phyloP scores from a whole-genome alignment of 2,329 filamentous ascomycete genomes.

The Chaetomium globosum region DNA sequence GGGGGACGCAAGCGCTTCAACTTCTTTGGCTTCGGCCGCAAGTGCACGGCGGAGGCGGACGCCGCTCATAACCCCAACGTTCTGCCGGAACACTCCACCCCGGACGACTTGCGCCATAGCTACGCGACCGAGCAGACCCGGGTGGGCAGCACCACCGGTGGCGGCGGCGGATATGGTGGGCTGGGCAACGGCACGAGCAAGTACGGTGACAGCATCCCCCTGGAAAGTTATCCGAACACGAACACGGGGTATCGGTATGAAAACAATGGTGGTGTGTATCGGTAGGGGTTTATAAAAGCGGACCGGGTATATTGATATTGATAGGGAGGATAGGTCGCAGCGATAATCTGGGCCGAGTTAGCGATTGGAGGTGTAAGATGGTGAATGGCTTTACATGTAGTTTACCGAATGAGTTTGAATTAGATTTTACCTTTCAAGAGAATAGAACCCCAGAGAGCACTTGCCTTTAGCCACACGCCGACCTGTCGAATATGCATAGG shows the following conservation, averaged over 20 bases:
- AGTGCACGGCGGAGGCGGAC: constrained; percentile 7
- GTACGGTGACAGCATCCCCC: constrained; percentile 19
- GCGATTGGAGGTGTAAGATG: not conserved
- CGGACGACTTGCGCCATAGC: constrained; percentile 31
- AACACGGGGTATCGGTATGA: constrained; percentile 19
- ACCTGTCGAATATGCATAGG: not conserved
- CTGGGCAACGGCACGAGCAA: constrained; percentile 19
- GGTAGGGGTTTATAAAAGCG: not conserved
- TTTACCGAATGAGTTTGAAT: too few relatives aligned
- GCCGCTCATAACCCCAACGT: constrained; percentile 25
- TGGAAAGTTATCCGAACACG: constrained; percentile 17
- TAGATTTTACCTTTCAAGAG: not conserved
- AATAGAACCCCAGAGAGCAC: constrained; percentile 8
- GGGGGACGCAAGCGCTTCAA: constrained; percentile 23
- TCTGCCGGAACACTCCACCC: constrained; percentile 32
- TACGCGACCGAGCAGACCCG: constrained; percentile 35
- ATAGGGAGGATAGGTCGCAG: not conserved
- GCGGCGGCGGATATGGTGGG: constrained; percentile 25
- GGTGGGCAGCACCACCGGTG: constrained; percentile 26
- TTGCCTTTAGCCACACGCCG: constrained; percentile 10
- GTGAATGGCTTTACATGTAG: too few relatives aligned
- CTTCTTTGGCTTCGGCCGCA: constrained; percentile 27
- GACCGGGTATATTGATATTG: not conserved
- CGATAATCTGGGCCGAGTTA: constrained; percentile 9
- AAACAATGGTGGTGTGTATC: constrained; percentile 14